A percentile compares a stretch with the other conserved stretches of the same genome.
Conservation (phyloP, 2,329 filamentous ascomycete species). For the Thermoascus crustaceus region DNA sequence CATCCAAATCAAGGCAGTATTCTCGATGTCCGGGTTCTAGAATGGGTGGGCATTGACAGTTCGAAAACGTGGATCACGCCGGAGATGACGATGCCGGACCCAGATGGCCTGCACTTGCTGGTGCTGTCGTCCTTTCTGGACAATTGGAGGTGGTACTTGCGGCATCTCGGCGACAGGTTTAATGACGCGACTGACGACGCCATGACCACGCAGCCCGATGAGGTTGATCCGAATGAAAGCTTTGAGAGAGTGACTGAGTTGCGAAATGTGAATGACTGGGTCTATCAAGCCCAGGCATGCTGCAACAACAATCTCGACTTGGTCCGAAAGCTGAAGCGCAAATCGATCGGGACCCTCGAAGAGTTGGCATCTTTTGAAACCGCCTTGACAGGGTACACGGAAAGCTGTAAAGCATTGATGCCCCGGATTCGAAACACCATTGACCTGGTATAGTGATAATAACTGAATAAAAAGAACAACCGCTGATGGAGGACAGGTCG, state of each 20-base stretch:
- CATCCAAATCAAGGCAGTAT: slow-evolving; percentile 7
- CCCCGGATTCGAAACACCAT: slow-evolving; percentile 1
- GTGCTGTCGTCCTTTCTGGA: slow-evolving; percentile 5
- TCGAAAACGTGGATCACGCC: too few species aligned
- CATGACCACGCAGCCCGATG: neutral
- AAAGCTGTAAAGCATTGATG: slow-evolving; percentile 1
- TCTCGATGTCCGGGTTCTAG: slow-evolving; percentile 2
- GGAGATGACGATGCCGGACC: neutral
- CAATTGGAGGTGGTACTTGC: slow-evolving; percentile 6
- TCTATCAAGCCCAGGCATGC: slow-evolving; percentile 1
- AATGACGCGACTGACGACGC: neutral
- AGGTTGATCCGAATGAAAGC: slow-evolving; percentile 1
- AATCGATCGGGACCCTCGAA: neutral
- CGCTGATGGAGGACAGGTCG: neutral
- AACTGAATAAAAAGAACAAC: neutral
- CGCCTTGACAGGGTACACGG: neutral
- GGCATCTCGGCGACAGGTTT: slow-evolving; percentile 2
- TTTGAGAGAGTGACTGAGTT: neutral
- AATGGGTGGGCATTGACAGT: slow-evolving; percentile 2
- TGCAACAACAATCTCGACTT: slow-evolving; percentile 1
- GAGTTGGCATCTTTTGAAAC: neutral
- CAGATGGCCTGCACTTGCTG: slow-evolving; percentile 2
- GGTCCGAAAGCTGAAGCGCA: neutral
- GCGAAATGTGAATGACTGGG: slow-evolving; percentile 1
- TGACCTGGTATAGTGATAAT: neutral